These are phyloP conservation scores for Gracilaria gracilis DNA, from an alignment of 23 red algal species.

Conservation along the genomic window DNA sequence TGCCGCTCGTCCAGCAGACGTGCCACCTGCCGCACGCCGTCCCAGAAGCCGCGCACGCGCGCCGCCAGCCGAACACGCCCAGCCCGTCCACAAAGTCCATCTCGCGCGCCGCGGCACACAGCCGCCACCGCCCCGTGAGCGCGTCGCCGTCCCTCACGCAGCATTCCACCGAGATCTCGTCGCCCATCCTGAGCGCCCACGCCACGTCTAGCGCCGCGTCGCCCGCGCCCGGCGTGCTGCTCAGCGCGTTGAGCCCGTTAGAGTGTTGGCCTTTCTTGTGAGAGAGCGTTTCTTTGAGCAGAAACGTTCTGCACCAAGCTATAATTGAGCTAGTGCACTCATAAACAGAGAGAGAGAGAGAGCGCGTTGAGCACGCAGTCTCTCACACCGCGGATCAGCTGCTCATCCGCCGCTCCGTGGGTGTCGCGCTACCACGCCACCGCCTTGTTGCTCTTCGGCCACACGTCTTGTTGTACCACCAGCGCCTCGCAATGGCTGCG, in stretches of 20 bases:
- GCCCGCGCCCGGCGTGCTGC: background rate
- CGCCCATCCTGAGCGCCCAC: background rate
- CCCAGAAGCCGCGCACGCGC: background rate
- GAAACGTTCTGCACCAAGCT: no score
- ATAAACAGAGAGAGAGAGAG: no score
- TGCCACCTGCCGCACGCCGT: background rate
- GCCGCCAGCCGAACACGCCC: conserved; percentile 12
- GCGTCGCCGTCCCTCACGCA: background rate
- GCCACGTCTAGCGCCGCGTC: conserved; percentile 9
- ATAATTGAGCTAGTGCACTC: no score
- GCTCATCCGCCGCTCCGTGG: background rate
- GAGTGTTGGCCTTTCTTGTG: no score
- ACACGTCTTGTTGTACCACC: background rate
- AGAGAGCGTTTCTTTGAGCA: no score
- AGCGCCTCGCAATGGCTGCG: background rate
- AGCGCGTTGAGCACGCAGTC: background rate
- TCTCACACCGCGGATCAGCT: background rate
- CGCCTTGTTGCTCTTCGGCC: background rate
- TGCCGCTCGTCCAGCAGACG: background rate
- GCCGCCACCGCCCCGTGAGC: background rate
- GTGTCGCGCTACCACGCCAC: conserved; percentile 15
- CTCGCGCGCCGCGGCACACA: background rate
- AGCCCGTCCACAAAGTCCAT: background rate
- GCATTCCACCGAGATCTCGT: background rate
- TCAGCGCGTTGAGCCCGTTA: background rate